These are phyloP conservation scores for Musa balbisiana DNA, from an alignment of 202 grass and related monocot species.

Conservation along the genomic window DNA sequence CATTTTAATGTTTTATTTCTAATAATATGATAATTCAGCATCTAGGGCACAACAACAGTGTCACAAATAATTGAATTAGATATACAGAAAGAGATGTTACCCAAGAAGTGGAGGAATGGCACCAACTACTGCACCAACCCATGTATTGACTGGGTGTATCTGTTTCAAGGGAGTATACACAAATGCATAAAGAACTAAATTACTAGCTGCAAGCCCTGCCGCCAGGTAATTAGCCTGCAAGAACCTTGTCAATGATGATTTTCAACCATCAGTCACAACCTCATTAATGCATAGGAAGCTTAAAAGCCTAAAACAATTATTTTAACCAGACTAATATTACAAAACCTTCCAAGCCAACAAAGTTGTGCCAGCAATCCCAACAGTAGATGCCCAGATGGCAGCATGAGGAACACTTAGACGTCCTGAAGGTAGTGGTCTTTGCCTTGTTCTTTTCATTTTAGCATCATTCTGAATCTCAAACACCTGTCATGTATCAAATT, in stretches of 20 bases:
- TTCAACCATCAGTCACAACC: slow-evolving; percentile 37
- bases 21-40: too few relatives aligned
- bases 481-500: slow-evolving; percentile 35
- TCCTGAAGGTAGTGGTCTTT: slow-evolving; percentile 74
- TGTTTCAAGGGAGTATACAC: slow-evolving; percentile 96
- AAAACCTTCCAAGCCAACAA: slow-evolving; percentile 78
- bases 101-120: slow-evolving; percentile 95
- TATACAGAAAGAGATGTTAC: slow-evolving; percentile 29
- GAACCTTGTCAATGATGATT: slow-evolving; percentile 46
- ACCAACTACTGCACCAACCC: slow-evolving; percentile 91
- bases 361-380: slow-evolving; percentile 71
- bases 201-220: slow-evolving; percentile 72
- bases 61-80: not conserved
- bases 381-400: slow-evolving; percentile 71
- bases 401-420: slow-evolving; percentile 68
- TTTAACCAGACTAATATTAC: not conserved
- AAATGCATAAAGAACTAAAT: slow-evolving; percentile 88
- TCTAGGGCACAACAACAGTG: too few relatives aligned
- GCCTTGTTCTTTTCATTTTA: slow-evolving; percentile 88
- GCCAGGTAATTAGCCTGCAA: slow-evolving; percentile 85
- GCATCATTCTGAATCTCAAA: slow-evolving; percentile 87
- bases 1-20: too few relatives aligned
- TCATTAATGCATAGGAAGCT: slow-evolving; percentile 6
- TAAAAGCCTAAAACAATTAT: not conserved
- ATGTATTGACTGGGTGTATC: slow-evolving; percentile 94